Percentiles rank a stretch among this genome's conserved stretches.
Evolutionary conservation across 2,329 filamentous ascomycete species (phyloP).

Genomic region (Alternaria sp.): DNA sequence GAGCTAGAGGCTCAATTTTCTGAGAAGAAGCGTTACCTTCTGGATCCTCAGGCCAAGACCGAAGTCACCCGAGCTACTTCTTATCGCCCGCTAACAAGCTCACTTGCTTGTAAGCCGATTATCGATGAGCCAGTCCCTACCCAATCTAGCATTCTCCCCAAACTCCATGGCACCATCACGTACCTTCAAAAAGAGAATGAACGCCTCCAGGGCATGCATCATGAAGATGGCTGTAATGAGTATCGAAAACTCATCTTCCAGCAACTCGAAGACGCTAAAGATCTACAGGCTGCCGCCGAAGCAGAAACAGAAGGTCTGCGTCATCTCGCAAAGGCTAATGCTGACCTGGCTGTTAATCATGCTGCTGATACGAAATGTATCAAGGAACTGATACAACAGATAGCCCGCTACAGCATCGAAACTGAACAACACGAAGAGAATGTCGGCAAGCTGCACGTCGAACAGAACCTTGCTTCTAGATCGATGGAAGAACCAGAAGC

Average conservation of each 20-base stretch:
- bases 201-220: background rate
- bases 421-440: background rate
- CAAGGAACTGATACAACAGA: background rate
- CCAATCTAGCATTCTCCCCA: too few species aligned
- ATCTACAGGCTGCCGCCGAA: constrained; percentile 6
- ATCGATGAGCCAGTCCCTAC: background rate
- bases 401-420: background rate
- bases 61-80: background rate
- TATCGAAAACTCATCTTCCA: background rate
- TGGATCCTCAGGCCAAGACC: background rate
- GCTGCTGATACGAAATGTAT: background rate
- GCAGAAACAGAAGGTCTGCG: constrained; percentile 4
- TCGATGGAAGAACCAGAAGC: background rate
- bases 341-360: background rate
- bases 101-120: background rate
- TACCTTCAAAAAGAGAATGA: background rate
- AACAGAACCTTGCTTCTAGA: background rate
- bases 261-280: constrained; percentile 6
- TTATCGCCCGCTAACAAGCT: background rate
- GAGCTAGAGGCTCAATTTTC: background rate
- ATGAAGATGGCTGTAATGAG: constrained; percentile 2
- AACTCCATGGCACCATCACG: background rate
- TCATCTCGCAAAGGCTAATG: constrained; percentile 3
- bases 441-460: too few species aligned
- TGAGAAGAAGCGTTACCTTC: background rate